Base-by-base conservation (phyloP, 2,329 filamentous ascomycete species). In the Ascochyta fabae region DNA sequence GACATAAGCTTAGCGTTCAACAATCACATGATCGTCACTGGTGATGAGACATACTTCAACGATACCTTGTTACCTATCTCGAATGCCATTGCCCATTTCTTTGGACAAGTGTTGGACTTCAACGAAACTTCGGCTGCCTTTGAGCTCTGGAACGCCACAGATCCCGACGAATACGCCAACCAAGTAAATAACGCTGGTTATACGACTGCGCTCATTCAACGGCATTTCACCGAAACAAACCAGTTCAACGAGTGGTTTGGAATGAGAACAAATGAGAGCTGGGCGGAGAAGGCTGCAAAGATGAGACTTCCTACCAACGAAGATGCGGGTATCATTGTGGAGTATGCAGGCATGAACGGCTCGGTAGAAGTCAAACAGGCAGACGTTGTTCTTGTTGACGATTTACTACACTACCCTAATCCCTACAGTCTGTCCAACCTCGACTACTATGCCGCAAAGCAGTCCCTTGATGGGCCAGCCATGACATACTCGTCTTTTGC, bases 401-500 rank as follows among this genome's bases (percentile, higher is more conserved):
- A 86, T 65, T 84, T 88, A 2, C 71, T 90, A 2, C 82, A 84
- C 51, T 89, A 84, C 60, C 80, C 81, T 4, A 79, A 84, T 44
- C 83, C 84, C 39, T 80, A 83, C 61, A 81, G 81, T 13, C 70
- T 84, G 42, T 79, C 77, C 27, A 85, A 90, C 60, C 73, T 90
- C 19, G 85, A 89, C 62, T 90, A 89, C 66, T 90, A 90, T 65
- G 87, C 88, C 4, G 84, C 84, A 40, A 87, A 86, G 50, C 88
- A 90, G 72, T 88, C 86, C 1, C 76, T 83, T 1, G 82, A 89
- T 61, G 88, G 88, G 0, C 88, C 88, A 1, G 88, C 84, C 3
- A 91, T 91, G 88, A 90, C 88, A 1, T 91, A 88, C 71, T 85
- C 85, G 9, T 85, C 88, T 9, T 90, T 89, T 72, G 84, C 85